Percentiles rank a stretch among this genome's conserved stretches.
Evolutionary conservation across 352 stramenopile genomes (phyloP).

Genomic region (Pythium utonaiense): DNA sequence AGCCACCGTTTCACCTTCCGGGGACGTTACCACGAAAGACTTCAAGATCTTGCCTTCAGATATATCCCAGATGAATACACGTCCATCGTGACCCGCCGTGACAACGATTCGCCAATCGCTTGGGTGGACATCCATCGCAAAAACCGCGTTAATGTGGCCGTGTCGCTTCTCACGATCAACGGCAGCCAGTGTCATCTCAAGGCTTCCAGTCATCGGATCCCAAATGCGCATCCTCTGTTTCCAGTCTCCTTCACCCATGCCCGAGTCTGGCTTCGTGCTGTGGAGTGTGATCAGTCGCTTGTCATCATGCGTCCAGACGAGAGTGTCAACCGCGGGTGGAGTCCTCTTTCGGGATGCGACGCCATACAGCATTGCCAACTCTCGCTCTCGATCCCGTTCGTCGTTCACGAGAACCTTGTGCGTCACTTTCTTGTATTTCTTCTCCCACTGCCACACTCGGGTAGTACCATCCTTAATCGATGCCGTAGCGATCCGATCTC

Average conservation of each 20-base stretch:
- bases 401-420: conserved; percentile 22
- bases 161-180: conserved; percentile 26
- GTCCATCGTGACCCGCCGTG: conserved; percentile 54
- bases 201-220: conserved; percentile 28
- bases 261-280: conserved; percentile 34
- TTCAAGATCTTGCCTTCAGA: conserved; percentile 30
- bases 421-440: conserved; percentile 31
- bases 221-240: conserved; percentile 35
- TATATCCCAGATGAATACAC: conserved; percentile 60
- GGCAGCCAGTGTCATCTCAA: conserved; percentile 30
- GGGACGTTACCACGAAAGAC: conserved; percentile 27
- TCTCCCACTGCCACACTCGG: conserved; percentile 33
- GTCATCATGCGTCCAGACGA: conserved; percentile 34
- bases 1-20: conserved; percentile 33
- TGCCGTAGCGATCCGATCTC: conserved; percentile 84
- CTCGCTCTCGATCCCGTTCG: conserved; percentile 23
- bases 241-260: conserved; percentile 24
- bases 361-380: conserved; percentile 22
- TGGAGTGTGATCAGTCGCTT: conserved; percentile 33
- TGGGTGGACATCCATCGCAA: conserved; percentile 55
- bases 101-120: conserved; percentile 42
- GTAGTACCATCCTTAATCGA: conserved; percentile 86
- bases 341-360: conserved; percentile 19
- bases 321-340: conserved; percentile 30
- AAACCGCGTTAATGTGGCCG: conserved; percentile 43